Percentiles rank a stretch among this genome's conserved stretches.
Evolutionary conservation across 768 basidiomycete species (phyloP).

Genomic region (Tricholoma bakamatsutake): DNA sequence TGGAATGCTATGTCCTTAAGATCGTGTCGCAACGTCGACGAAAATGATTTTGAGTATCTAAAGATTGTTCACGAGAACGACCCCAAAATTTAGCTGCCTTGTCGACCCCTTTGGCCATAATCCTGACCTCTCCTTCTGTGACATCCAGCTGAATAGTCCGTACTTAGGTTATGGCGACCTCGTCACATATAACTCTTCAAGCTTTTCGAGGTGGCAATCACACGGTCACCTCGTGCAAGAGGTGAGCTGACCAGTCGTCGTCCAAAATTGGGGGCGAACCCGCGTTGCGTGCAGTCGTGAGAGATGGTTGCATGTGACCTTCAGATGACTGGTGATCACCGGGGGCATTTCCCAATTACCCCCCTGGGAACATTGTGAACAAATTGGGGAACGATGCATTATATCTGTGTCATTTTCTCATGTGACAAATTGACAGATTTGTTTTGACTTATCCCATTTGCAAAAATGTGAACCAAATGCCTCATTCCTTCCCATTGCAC

Average conservation of each 20-base stretch:
- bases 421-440: too few relatives aligned
- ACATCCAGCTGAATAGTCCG: conserved; percentile 47
- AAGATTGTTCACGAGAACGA: conserved; percentile 57
- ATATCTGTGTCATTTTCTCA: too few relatives aligned
- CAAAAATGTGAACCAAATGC: too few relatives aligned
- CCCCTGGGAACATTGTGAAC: too few relatives aligned
- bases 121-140: conserved; percentile 33
- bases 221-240: conserved; percentile 52
- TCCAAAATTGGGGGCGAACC: conserved; percentile 61
- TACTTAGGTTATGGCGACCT: conserved; percentile 31
- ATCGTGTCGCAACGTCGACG: not conserved
- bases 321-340: too few relatives aligned
- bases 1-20: conserved; percentile 30
- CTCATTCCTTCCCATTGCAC: too few relatives aligned
- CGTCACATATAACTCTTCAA: conserved; percentile 26
- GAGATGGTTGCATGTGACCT: too few relatives aligned
- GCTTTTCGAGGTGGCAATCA: conserved; percentile 53
- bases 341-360: too few relatives aligned
- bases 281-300: conserved; percentile 16
- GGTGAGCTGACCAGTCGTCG: conserved; percentile 41
- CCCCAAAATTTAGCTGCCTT: conserved; percentile 44
- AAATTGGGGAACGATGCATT: too few relatives aligned
- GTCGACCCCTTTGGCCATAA: conserved; percentile 37
- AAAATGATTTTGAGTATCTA: not conserved
- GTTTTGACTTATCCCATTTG: too few relatives aligned